Conservation (phyloP, 768 basidiomycete genomes). For the Russula foetens region DNA sequence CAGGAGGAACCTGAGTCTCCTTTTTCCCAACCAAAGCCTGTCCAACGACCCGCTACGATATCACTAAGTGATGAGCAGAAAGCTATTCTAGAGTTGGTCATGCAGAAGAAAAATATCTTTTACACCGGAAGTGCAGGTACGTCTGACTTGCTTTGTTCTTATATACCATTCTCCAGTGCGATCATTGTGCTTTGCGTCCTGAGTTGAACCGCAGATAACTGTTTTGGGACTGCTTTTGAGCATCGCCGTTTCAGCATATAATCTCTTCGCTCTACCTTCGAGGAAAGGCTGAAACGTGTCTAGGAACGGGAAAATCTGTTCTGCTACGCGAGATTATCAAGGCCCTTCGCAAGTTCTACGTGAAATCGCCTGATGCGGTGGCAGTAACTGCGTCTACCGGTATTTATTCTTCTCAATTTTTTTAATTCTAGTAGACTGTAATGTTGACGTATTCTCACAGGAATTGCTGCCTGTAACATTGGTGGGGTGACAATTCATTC, state of each 20-base stretch:
- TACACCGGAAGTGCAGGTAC: conserved; percentile 96
- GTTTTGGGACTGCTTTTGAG: neutral
- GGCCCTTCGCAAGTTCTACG: conserved; percentile 48
- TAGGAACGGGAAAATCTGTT: conserved; percentile 96
- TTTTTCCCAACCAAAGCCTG: conserved; percentile 14
- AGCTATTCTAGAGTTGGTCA: conserved; percentile 72
- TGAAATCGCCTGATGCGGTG: conserved; percentile 57
- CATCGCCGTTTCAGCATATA: neutral
- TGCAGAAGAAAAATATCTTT: conserved; percentile 70
- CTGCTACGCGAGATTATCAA: conserved; percentile 88
- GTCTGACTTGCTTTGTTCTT: conserved; percentile 22
- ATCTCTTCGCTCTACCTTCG: neutral
- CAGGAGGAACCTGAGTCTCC: conserved; percentile 12
- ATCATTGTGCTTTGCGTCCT: neutral
- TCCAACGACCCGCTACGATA: conserved; percentile 32
- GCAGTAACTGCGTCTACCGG: conserved; percentile 96
- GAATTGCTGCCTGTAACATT: conserved; percentile 96
- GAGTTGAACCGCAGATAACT: neutral
- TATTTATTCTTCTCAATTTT: conserved; percentile 21
- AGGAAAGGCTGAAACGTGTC: neutral
- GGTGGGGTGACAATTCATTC: conserved; percentile 94
- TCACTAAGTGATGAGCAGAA: conserved; percentile 82
- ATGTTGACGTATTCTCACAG: conserved; percentile 27
- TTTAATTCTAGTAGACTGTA: neutral
- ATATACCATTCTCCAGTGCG: neutral